Evolutionary conservation across 306 rosid species (phyloP).

Genomic region (Mimosa bimucronata): DNA sequence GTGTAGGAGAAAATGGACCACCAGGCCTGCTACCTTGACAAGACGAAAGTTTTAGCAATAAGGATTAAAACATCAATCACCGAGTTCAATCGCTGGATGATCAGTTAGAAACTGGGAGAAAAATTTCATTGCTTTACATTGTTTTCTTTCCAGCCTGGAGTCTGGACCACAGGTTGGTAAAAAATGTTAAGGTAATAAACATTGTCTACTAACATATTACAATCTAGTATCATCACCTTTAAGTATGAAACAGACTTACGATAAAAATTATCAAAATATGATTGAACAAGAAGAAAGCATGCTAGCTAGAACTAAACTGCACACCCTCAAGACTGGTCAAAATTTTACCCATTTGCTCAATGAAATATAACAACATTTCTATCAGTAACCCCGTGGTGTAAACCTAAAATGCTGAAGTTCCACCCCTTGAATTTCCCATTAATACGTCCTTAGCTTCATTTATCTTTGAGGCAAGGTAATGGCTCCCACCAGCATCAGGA

Average conservation of each 20-base stretch:
- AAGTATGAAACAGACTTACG: background rate
- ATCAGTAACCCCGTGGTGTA: background rate
- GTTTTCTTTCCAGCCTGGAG: background rate
- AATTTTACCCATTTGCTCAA: background rate
- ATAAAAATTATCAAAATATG: background rate
- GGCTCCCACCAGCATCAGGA: slow-evolving; percentile 51
- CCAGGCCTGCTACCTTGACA: background rate
- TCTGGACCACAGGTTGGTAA: background rate
- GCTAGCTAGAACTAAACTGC: background rate
- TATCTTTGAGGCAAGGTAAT: slow-evolving; percentile 47
- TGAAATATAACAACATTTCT: background rate
- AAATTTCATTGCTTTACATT: background rate
- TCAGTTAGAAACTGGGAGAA: background rate
- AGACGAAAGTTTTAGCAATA: background rate
- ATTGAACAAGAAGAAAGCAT: background rate
- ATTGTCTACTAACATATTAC: background rate
- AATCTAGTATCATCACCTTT: background rate
- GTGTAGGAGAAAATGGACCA: background rate
- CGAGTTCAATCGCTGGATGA: too few relatives aligned
- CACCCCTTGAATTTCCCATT: slow-evolving; percentile 21
- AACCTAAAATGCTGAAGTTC: slow-evolving; percentile 33
- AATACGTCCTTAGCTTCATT: slow-evolving; percentile 47
- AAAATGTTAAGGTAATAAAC: background rate
- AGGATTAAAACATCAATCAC: background rate
- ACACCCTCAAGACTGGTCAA: background rate